Evolutionary conservation across 768 basidiomycete genomes (phyloP), one percentile per base, ranked within the genome.

Genomic region (Hygrophoropsis aurantiaca): DNA sequence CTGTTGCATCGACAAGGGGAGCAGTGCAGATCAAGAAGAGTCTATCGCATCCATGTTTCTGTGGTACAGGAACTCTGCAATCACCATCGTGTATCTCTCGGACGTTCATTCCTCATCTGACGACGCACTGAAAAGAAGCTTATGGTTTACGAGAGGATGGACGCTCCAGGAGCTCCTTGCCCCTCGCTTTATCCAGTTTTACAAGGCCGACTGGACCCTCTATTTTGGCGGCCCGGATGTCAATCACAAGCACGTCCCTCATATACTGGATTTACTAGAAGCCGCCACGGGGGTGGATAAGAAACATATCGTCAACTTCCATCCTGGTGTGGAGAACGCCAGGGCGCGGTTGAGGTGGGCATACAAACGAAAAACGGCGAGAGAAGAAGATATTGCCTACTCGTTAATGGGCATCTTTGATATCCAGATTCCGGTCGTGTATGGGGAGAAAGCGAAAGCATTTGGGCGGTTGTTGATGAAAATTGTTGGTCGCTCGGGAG

Each of bases 381-480:
- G 32, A 32, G n/a, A 26, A n/a, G 37, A 48, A 20, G 37, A 41
- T 24, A 9, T n/a, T 7, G 40, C 19, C 6, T 41, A 41, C 23
- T 21, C 40, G 6, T 24, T 30, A 56, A 58, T 42, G 13, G 61
- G 61, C 0, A 59, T 62, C 33, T 59, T 62, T 16, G 54, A 54
- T 27, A 34, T 64, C 20, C 44, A 58, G 36, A 53, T 57, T 40
- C 44, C 75, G 60, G 46, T 51, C 61, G 32, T 64, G 4, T 61
- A 61, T 27, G 60, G 60, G 1, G 61, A 61, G 21, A 55, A 58
- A 11, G 50, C 53, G 3, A 40, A 53, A 11, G 37, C 60, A 32
- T 61, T 61, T 26, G 47, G 51, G 24, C 61, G 61, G 13, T 55
- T 62, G 19, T 58, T 63, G 48, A 58, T 60, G 25, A 55, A 62